These are phyloP conservation scores for Hypoxylon subgilvum DNA, from an alignment of 495 filamentous ascomycete species.

Conservation along the genomic window DNA sequence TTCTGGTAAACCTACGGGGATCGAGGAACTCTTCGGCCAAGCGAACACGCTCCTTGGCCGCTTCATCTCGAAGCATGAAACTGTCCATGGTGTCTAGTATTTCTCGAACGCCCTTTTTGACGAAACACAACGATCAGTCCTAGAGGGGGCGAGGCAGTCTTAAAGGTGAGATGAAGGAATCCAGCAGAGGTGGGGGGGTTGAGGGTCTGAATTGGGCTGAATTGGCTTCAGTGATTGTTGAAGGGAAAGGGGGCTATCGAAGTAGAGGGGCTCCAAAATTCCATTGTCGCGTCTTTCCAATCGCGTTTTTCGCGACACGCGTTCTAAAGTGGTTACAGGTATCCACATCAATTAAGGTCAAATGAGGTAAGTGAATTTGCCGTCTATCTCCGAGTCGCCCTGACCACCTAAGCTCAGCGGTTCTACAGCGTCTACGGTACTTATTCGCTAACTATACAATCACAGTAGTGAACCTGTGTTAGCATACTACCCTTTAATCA, in stretches of 20 bases:
- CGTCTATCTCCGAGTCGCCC: constrained; percentile 32
- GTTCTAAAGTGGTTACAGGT: constrained; percentile 22
- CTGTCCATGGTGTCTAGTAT: constrained; percentile 66
- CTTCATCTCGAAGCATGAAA: constrained; percentile 78
- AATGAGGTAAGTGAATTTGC: constrained; percentile 9
- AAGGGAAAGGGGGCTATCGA: constrained; percentile 23
- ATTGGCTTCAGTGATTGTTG: neutral
- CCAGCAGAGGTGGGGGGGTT: constrained; percentile 5
- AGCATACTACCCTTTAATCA: too few species aligned
- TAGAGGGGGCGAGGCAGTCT: too few species aligned
- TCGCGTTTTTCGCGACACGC: constrained; percentile 34
- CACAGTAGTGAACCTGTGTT: too few species aligned
- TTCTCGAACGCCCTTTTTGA: neutral
- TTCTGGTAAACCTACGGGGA: constrained; percentile 64
- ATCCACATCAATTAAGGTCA: constrained; percentile 24
- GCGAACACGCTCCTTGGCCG: constrained; percentile 77
- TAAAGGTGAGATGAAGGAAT: too few species aligned
- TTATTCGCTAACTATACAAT: too few species aligned
- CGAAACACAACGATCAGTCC: too few species aligned
- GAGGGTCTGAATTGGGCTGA: too few species aligned
- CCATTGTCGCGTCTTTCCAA: constrained; percentile 32
- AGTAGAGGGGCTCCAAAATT: constrained; percentile 30
- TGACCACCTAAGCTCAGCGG: neutral
- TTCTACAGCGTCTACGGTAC: too few species aligned
- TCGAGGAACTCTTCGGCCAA: constrained; percentile 85